These are phyloP conservation scores for Naganishia friedmannii DNA, from an alignment of 768 basidiomycete species.

Conservation along the genomic window DNA sequence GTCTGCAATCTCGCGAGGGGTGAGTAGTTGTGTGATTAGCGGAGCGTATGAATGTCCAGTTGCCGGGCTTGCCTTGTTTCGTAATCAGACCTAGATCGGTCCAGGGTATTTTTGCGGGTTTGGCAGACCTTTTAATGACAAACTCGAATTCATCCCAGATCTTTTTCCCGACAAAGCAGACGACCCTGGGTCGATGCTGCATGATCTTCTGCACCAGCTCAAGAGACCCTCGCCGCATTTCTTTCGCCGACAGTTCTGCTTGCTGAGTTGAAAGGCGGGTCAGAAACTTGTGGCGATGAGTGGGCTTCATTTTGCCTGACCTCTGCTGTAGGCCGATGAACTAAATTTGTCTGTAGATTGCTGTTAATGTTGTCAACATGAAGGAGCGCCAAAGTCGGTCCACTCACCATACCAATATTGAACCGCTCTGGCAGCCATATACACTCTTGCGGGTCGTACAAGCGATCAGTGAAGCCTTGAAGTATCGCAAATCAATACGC, in stretches of 20 bases:
- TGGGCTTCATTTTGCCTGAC: constrained; percentile 58
- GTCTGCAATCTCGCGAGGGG: no score
- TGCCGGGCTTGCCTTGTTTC: not conserved
- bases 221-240: constrained; percentile 58
- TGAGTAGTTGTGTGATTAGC: not conserved
- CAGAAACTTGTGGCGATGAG: not conserved
- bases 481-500: not conserved
- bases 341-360: constrained; percentile 66
- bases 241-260: constrained; percentile 49
- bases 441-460: constrained; percentile 20
- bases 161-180: constrained; percentile 74
- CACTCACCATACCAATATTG: constrained; percentile 65
- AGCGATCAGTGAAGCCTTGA: constrained; percentile 15
- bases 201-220: constrained; percentile 63
- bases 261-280: constrained; percentile 35
- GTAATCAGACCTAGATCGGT: not conserved
- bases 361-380: not conserved
- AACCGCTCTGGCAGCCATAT: constrained; percentile 50
- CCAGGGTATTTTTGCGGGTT: not conserved
- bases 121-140: constrained; percentile 34
- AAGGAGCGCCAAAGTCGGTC: not conserved
- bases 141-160: constrained; percentile 59
- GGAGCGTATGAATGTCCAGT: not conserved
- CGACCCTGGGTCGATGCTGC: constrained; percentile 61
- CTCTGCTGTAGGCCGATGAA: constrained; percentile 66